Evolutionary conservation across 768 basidiomycete genomes (phyloP), one percentile per base, ranked within the genome.

Genomic region (Hortiboletus campestris): DNA sequence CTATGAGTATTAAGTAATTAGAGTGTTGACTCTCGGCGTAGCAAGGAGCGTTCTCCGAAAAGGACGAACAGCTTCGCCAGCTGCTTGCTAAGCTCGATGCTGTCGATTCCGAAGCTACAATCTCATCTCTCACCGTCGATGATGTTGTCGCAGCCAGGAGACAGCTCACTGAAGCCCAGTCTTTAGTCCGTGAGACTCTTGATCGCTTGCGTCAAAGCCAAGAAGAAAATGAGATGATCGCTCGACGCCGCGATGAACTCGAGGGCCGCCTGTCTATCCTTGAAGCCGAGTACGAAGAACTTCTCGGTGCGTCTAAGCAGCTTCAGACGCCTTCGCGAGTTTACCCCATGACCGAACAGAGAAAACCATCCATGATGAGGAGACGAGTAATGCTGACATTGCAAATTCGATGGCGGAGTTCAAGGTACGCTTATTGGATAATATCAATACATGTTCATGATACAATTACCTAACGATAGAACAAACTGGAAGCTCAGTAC

Each of bases 31-130:
- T 58, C 17, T 39, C 20, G 12, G 16, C 49, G 25, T 62, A 91
- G 91, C 90, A 94, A 77, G 92, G 91, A n/a, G 85, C 88, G 2
- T 90, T 94, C 72, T 94, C 93, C 52, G 94, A 96, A 78, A 94
- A 94, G 77, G 94, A 96, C 71, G 93, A 96, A 64, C 90, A 94
- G 62, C 80, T 97, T 65, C 87, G 94, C 57, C 82, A 86, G 46
- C 82, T 94, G 49, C 79, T 97, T 56, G 78, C 83, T 13, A 95
- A 94, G 68, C 79, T 97, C 62, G 93, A 96, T 65, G 81, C 79
- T 60, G 83, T 93, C 62, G 91, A 94, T 65, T 79, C 83, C 22
- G 80, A 80, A 49, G 71, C 73, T 0, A 74, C 80, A 51, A 72
- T 78, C 13, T 80, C 81, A 19, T 74, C 81, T 29, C 75, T 94